Evolutionary conservation across 1,139 yeast genomes (phyloP), one percentile per base, ranked within the genome.

Genomic region (Yamadazyma jaroonii): DNA sequence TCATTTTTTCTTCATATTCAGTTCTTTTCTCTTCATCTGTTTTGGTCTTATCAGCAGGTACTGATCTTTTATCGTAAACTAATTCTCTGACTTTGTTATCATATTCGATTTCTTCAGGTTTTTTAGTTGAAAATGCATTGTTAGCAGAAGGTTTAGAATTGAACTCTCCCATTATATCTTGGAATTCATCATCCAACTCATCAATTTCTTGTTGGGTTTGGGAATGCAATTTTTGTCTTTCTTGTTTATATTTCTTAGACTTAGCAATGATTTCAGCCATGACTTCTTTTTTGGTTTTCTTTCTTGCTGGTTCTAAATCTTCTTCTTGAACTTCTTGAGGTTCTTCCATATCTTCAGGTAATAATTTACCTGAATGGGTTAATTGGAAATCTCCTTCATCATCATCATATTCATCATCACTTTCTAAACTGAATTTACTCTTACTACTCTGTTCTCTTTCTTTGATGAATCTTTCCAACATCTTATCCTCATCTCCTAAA

Each of bases 191-290:
- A 60, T 94, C 97, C 46, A 94, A 74, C 45, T 81, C 87, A 49
- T 77, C 79, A 37, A 90, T 85, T 21, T 80, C 74, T 32, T 79
- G 83, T 50, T 80, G 84, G 29, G 84, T 76, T 53, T 81, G 77
- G 37, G 81, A 82, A 50, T 85, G 86, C 35, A 81, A 78, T 54
- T 74, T 68, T 62, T 94, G 97, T 54, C 98, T 79, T 61, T 89
- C 95, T 35, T 82, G 83, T 57, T 89, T 92, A 62, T 90, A 79
- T 58, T 80, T 79, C 57, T 94, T 94, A 9, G 97, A 88, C 61
- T 94, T 94, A 30, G 97, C 96, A 46, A 94, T 92, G 39, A 94
- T 79, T 60, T 94, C 99, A 52, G 87, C 82, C 98, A 94, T 92
- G 29, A 94, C 95, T 59, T 94, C 98, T 31, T 88, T 86, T 57